These are phyloP conservation scores for Fusarium sp. DNA, from an alignment of 2,329 filamentous ascomycete genomes.

Conservation along the genomic window DNA sequence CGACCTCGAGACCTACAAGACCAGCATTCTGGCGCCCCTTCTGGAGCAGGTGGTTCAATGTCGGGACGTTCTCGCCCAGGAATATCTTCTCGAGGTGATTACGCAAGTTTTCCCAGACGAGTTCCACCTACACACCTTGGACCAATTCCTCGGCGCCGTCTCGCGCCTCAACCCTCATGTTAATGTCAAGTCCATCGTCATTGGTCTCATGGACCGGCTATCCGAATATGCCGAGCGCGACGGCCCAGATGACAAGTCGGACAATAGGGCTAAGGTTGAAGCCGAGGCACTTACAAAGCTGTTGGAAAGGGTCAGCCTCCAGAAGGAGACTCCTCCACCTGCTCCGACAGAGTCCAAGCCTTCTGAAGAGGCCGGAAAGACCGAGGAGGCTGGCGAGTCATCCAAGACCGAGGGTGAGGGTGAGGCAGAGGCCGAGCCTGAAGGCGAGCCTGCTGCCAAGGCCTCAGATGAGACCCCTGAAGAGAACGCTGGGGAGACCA, in stretches of 20 bases:
- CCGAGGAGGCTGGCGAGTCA: slow-evolving; percentile 46
- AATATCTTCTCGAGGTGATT: slow-evolving; percentile 97
- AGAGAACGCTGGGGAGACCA: slow-evolving; percentile 29
- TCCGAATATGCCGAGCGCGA: slow-evolving; percentile 96
- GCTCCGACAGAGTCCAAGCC: slow-evolving; percentile 36
- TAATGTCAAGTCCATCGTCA: slow-evolving; percentile 97
- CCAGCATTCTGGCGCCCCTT: slow-evolving; percentile 86
- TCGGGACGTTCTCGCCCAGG: slow-evolving; percentile 94
- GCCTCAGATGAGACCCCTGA: slow-evolving; percentile 30
- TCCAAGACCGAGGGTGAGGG: slow-evolving; percentile 46
- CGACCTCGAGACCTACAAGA: slow-evolving; percentile 94
- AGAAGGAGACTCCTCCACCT: slow-evolving; percentile 60
- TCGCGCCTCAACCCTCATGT: slow-evolving; percentile 95
- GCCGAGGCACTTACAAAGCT: slow-evolving; percentile 84
- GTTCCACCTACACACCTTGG: slow-evolving; percentile 95
- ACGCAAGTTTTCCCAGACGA: slow-evolving; percentile 99
- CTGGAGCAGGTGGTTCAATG: slow-evolving; percentile 98
- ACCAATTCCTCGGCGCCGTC: slow-evolving; percentile 93
- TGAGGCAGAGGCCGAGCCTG: slow-evolving; percentile 35
- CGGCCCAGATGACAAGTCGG: slow-evolving; percentile 74
- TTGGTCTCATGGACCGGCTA: slow-evolving; percentile 95
- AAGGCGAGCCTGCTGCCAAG: slow-evolving; percentile 27
- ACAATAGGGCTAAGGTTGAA: slow-evolving; percentile 80
- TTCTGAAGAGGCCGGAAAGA: slow-evolving; percentile 39
- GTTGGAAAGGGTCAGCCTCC: slow-evolving; percentile 80